Percentiles rank a stretch among this genome's conserved stretches.
phyloP scores from a whole-genome alignment of 164 flowering plant species.

The Dillenia turbinata region DNA sequence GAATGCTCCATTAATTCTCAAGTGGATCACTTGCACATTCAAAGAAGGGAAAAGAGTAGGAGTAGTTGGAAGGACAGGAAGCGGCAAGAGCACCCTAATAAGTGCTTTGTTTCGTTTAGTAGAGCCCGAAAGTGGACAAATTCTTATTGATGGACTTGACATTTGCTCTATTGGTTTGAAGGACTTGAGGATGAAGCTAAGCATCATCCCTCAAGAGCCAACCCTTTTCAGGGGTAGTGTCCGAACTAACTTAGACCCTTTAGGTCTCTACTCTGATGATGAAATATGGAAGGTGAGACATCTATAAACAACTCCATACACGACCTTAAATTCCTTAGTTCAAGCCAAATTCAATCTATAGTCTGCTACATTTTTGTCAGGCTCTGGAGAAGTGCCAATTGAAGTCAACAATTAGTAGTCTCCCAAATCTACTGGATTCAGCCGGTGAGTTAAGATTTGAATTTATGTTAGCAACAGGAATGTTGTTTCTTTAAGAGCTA shows the following conservation, averaged over 20 bases:
- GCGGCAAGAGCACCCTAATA: conserved; percentile 81
- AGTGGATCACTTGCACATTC: conserved; percentile 79
- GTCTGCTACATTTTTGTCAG: conserved; percentile 20
- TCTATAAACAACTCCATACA: too few relatives aligned
- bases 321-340: too few relatives aligned
- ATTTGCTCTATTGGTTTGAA: conserved; percentile 68
- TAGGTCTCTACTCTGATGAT: conserved; percentile 63
- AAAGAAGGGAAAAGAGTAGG: conserved; percentile 73
- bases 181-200: conserved; percentile 71
- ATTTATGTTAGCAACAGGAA: not conserved
- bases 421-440: conserved; percentile 63
- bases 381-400: conserved; percentile 82
- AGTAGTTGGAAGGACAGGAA: conserved; percentile 92
- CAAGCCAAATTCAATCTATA: not conserved
- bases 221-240: conserved; percentile 79
- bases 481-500: not conserved
- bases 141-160: conserved; percentile 66
- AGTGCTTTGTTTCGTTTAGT: conserved; percentile 82
- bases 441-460: conserved; percentile 37
- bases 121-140: conserved; percentile 67
- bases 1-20: conserved; percentile 74
- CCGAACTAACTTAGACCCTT: conserved; percentile 78
- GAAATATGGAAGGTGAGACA: conserved; percentile 75
- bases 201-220: conserved; percentile 92
- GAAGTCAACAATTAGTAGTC: conserved; percentile 43